Evolutionary conservation across 257 asterid genomes (phyloP).

Genomic region (Lavandula angustifolia): DNA sequence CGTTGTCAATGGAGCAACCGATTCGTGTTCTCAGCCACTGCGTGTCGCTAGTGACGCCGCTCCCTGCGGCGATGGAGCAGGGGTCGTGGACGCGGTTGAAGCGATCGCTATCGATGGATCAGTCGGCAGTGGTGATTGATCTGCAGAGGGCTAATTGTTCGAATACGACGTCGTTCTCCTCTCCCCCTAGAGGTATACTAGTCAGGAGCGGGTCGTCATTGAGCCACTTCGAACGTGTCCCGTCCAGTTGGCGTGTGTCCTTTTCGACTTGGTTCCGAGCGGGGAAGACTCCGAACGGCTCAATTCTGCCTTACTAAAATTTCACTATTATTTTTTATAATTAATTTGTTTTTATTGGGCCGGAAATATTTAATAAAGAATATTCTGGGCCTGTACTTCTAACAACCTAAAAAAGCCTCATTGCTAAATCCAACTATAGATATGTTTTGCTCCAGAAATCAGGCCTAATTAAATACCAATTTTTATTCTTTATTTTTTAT

Average conservation of each 20-base stretch:
- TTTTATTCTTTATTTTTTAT: too few species aligned
- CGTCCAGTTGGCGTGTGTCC: conserved; percentile 45
- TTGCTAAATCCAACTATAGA: too few species aligned
- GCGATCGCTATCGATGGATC: conserved; percentile 67
- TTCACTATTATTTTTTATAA: neutral
- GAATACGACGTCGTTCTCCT: conserved; percentile 26
- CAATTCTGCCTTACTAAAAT: conserved; percentile 47
- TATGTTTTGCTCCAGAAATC: too few species aligned
- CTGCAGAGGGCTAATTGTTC: conserved; percentile 16
- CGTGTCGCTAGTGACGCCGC: conserved; percentile 36
- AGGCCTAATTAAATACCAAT: too few species aligned
- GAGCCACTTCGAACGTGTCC: conserved; percentile 40
- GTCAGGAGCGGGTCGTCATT: conserved; percentile 38
- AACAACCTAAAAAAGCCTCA: too few species aligned
- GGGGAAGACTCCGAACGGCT: conserved; percentile 24
- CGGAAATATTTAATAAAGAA: too few species aligned
- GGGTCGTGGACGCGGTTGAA: conserved; percentile 36
- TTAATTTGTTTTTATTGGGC: too few species aligned
- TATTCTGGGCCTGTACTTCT: too few species aligned
- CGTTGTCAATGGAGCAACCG: conserved; percentile 7
- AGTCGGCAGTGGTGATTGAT: conserved; percentile 28
- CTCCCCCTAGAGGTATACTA: conserved; percentile 15
- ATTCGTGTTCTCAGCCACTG: conserved; percentile 35
- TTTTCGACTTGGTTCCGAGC: conserved; percentile 36
- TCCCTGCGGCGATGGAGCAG: conserved; percentile 26